A percentile compares a stretch with the other conserved stretches of the same genome.
Evolutionary conservation across 2,329 filamentous ascomycete genomes (phyloP).

Genomic region (Pseudodiploospora longispora): DNA sequence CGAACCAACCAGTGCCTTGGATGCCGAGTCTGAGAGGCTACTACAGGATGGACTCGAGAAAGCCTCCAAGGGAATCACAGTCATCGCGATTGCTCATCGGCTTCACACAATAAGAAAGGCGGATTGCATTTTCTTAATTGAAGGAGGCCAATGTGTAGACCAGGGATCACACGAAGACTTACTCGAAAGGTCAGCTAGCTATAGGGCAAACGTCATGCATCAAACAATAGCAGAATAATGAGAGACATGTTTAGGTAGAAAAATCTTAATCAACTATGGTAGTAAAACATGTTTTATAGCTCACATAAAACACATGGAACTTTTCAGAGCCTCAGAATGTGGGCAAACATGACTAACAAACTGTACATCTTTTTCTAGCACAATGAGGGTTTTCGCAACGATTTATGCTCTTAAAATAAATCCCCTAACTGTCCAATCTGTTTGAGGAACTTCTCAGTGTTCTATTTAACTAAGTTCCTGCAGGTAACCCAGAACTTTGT

Average conservation of each 20-base stretch:
- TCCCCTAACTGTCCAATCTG: too few relatives aligned
- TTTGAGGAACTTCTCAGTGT: too few relatives aligned
- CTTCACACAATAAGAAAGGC: slow-evolving; percentile 1
- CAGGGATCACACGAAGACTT: neutral
- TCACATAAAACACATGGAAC: too few relatives aligned
- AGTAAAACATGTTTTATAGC: too few relatives aligned
- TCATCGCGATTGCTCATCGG: slow-evolving; percentile 1
- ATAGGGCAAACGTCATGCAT: neutral
- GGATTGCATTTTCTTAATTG: neutral
- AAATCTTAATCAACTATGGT: too few relatives aligned
- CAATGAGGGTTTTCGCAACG: too few relatives aligned
- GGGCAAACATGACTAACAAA: too few relatives aligned
- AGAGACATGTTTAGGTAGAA: too few relatives aligned
- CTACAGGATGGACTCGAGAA: slow-evolving; percentile 51
- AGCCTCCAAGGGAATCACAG: neutral
- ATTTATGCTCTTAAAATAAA: too few relatives aligned
- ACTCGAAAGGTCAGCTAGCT: neutral
- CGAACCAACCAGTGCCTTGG: slow-evolving; percentile 61
- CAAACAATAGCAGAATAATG: neutral
- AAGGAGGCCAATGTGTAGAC: neutral
- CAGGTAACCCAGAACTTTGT: neutral
- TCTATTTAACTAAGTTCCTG: neutral
- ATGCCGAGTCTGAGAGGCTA: slow-evolving; percentile 49
- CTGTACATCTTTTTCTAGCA: too few relatives aligned
- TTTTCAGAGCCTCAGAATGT: too few relatives aligned